Evolutionary conservation across 2,329 filamentous ascomycete genomes (phyloP).

Genomic region (Fusarium pseudocircinatum): DNA sequence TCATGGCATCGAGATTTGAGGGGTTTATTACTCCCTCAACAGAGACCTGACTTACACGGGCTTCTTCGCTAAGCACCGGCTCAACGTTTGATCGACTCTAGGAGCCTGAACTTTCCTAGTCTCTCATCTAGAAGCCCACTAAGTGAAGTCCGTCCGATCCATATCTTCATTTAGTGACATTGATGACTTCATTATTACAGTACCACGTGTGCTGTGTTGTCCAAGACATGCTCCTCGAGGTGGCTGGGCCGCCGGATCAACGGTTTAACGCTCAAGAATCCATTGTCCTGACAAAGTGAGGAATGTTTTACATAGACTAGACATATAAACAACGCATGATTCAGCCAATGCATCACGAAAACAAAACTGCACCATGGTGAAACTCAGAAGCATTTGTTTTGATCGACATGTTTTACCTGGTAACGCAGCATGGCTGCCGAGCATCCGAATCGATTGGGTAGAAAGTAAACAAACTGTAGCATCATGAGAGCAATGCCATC

Average conservation of each 20-base stretch:
- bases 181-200: constrained; percentile 27
- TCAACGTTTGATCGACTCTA: constrained; percentile 2
- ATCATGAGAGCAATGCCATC: constrained; percentile 27
- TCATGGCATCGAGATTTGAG: constrained; percentile 8
- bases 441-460: constrained; percentile 10
- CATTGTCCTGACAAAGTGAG: constrained; percentile 12
- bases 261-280: background rate
- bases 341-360: background rate
- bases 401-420: constrained; percentile 7
- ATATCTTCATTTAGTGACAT: constrained; percentile 5
- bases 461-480: constrained; percentile 29
- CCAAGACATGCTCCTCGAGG: constrained; percentile 4
- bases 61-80: background rate
- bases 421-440: constrained; percentile 1
- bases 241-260: constrained; percentile 9
- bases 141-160: background rate
- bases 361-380: constrained; percentile 19
- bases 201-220: constrained; percentile 12
- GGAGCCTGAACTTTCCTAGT: background rate
- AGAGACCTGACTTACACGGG: constrained; percentile 9
- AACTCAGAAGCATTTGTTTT: background rate
- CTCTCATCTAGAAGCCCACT: background rate
- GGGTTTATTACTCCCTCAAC: constrained; percentile 3
- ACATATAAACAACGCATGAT: background rate
- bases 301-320: background rate